Conservation (phyloP, 106 monocot species). For the Phalaenopsis equestris region DNA sequence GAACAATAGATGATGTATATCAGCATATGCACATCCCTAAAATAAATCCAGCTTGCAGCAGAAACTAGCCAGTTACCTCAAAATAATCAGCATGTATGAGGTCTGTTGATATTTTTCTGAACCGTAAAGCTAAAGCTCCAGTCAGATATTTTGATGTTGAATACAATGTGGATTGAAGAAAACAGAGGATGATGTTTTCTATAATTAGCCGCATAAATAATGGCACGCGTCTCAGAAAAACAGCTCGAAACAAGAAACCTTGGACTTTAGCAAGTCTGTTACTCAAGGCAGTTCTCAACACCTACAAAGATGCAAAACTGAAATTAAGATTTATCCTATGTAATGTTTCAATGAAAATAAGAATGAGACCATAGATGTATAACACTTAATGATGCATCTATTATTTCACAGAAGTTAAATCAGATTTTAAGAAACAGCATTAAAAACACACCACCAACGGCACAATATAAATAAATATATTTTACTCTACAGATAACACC, state of each 20-base stretch:
- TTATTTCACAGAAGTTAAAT: not conserved
- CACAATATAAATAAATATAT: not conserved
- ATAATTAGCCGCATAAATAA: slow-evolving; percentile 67
- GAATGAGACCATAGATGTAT: slow-evolving; percentile 1
- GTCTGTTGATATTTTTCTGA: slow-evolving; percentile 93
- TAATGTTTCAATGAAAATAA: not conserved
- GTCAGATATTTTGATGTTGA: slow-evolving; percentile 94
- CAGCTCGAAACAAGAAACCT: slow-evolving; percentile 90
- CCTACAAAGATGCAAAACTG: slow-evolving; percentile 27
- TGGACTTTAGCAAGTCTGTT: slow-evolving; percentile 92
- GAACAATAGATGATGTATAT: not conserved
- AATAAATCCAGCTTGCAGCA: not conserved
- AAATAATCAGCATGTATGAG: slow-evolving; percentile 87
- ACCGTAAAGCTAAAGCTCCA: slow-evolving; percentile 61
- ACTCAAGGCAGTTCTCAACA: slow-evolving; percentile 72
- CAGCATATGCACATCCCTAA: not conserved
- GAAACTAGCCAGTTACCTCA: slow-evolving; percentile 44
- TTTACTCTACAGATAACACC: not conserved
- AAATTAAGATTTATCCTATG: slow-evolving; percentile 6
- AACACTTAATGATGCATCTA: not conserved
- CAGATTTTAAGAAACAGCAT: not conserved
- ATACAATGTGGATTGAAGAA: slow-evolving; percentile 80
- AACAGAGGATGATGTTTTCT: slow-evolving; percentile 82
- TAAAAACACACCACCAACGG: not conserved
- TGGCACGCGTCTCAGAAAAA: slow-evolving; percentile 82